Percentiles rank a stretch among this genome's conserved stretches.
These are phyloP conservation scores for Colletotrichum somersetense DNA, from an alignment of 2,329 filamentous ascomycete genomes.

Conservation along the genomic window DNA sequence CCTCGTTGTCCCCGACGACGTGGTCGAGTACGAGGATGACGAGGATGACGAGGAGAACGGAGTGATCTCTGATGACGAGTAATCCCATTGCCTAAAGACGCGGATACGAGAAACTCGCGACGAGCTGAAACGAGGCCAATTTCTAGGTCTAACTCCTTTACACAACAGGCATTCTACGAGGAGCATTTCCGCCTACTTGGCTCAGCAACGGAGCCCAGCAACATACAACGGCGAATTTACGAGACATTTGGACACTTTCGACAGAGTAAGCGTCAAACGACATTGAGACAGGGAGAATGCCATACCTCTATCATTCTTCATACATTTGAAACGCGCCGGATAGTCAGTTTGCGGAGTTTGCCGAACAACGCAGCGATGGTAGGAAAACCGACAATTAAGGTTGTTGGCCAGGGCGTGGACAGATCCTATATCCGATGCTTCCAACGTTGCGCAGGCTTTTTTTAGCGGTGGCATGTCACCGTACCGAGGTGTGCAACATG, in stretches of 20 bases:
- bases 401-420: background rate
- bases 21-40: constrained; percentile 3
- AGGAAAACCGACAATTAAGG: background rate
- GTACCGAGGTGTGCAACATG: background rate
- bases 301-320: background rate
- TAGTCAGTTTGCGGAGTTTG: background rate
- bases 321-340: background rate
- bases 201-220: background rate
- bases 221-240: background rate
- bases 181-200: background rate
- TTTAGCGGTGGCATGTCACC: background rate
- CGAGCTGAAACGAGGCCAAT: background rate
- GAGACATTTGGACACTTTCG: background rate
- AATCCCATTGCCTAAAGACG: background rate
- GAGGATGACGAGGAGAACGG: background rate
- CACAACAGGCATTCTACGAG: background rate
- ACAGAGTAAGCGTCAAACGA: background rate
- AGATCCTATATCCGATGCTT: background rate
- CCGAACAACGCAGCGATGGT: background rate
- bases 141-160: background rate
- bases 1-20: constrained; percentile 15
- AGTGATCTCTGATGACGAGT: background rate
- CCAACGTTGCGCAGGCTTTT: background rate
- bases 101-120: background rate
- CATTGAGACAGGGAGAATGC: background rate